A percentile compares a stretch with the other conserved stretches of the same genome.
These are phyloP conservation scores for Elaeis guineensis DNA, from an alignment of 176 grass and related monocot species.

Conservation along the genomic window DNA sequence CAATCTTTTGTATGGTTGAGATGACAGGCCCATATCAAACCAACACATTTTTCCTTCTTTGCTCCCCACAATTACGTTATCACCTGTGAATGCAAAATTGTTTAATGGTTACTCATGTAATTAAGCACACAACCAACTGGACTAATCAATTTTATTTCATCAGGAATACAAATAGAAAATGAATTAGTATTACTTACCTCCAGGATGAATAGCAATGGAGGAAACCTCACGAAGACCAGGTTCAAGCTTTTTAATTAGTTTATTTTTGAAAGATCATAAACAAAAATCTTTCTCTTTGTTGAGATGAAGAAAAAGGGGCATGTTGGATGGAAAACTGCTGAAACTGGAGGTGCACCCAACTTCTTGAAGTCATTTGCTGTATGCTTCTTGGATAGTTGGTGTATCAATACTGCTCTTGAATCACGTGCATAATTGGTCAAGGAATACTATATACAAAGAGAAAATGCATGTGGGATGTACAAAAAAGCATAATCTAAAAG, in stretches of 20 bases:
- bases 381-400: conserved; percentile 89
- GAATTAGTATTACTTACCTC: conserved; percentile 39
- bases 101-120: neutral
- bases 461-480: neutral
- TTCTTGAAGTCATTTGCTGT: conserved; percentile 72
- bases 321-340: conserved; percentile 71
- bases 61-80: conserved; percentile 93
- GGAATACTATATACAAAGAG: conserved; percentile 19
- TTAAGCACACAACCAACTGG: too few relatives aligned
- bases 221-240: conserved; percentile 79
- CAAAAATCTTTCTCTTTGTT: conserved; percentile 83
- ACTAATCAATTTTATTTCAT: too few relatives aligned
- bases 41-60: conserved; percentile 94
- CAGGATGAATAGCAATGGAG: conserved; percentile 82
- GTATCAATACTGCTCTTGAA: conserved; percentile 74
- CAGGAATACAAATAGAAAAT: neutral
- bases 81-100: conserved; percentile 40
- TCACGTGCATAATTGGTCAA: conserved; percentile 71
- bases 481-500: too few relatives aligned
- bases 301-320: conserved; percentile 84
- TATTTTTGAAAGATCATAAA: conserved; percentile 87
- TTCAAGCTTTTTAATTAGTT: conserved; percentile 77
- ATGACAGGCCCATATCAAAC: conserved; percentile 91
- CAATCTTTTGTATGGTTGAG: conserved; percentile 68
- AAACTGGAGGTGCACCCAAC: conserved; percentile 75